Conservation (phyloP, 169 alveolate genomes). For the Blepharisma undulans region DNA sequence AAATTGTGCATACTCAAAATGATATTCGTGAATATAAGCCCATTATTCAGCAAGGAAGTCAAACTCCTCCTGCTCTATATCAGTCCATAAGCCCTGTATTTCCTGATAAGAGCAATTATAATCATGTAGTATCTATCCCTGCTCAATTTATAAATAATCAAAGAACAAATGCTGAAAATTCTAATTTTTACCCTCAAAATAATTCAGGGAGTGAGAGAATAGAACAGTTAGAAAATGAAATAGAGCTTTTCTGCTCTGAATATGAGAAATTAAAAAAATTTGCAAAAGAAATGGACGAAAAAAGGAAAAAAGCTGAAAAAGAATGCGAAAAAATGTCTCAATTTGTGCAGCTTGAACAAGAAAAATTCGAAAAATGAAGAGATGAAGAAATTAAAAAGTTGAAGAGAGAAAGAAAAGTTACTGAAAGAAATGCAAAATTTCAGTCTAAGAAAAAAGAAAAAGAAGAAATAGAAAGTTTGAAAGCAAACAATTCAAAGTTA, state of each 20-base stretch:
- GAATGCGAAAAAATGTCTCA: neutral
- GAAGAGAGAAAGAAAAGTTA: neutral
- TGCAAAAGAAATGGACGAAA: neutral
- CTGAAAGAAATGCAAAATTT: neutral
- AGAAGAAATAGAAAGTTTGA: constrained; percentile 15
- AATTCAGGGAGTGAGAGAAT: no score
- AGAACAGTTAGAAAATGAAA: neutral
- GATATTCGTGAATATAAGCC: no score
- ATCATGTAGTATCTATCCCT: no score
- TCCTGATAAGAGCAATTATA: no score
- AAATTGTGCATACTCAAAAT: no score
- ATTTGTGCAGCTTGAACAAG: neutral
- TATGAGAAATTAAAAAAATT: constrained; percentile 4
- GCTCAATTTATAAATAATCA: no score
- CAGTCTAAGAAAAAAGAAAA: neutral
- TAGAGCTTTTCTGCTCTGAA: neutral
- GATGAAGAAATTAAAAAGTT: constrained; percentile 33
- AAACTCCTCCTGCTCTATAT: no score
- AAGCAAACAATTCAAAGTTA: neutral
- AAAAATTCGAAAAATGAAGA: constrained; percentile 27
- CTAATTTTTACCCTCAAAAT: no score
- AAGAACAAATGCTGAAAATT: no score
- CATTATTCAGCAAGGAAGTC: no score
- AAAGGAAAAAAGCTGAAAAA: constrained; percentile 3
- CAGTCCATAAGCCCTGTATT: no score